Base-by-base conservation (phyloP, 805 yeast genomes). In the Torulaspora microellipsoides region DNA sequence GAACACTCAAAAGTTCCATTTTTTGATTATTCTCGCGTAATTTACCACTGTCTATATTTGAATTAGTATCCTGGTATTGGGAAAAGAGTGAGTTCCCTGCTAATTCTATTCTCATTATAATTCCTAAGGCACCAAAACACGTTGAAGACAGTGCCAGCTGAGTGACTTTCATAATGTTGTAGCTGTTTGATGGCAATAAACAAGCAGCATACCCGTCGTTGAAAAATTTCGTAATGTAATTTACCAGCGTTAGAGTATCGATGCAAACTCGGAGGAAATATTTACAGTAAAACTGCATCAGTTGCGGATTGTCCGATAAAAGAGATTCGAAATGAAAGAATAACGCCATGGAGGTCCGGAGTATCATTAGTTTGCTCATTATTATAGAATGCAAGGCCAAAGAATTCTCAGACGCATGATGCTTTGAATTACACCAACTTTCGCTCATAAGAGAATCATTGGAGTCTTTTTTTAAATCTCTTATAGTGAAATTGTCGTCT, bases 71-170 rank as follows among this genome's bases (percentile, higher is more conserved):
- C 38, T 52, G 52, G 38, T 48, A 48, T 27, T 49, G 45, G 4
- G 51, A 38, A 28, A 45, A 47, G 11, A 61, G 37, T 17, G 50
- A 43, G 28, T 49, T 49, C 27, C 52, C 51, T 2, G 63, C 54
- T 33, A 59, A 38, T 27, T 54, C 60, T 9, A 55, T 35, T 36
- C 67, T 52, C 25, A 60, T 43, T 11, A 61, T 47, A 20, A 60
- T 50, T 12, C 60, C 60, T 20, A 60, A 37, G 9, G 55, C 32
- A 4, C 57, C 46, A 15, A 59, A 59, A 7, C 61, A 45, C 3
- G 59, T 52, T 6, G 62, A 49, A 9, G 62, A 53, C 29, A 62
- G 38, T 8, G 60, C 54, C 36, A 61, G 42, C 41, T 62, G 65
- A 8, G 58, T 49, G 7, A 53, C 46, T 31, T 60, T 61, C 1